Evolutionary conservation across 2,329 filamentous ascomycete genomes (phyloP).

Genomic region (Aspergillus awamori): DNA sequence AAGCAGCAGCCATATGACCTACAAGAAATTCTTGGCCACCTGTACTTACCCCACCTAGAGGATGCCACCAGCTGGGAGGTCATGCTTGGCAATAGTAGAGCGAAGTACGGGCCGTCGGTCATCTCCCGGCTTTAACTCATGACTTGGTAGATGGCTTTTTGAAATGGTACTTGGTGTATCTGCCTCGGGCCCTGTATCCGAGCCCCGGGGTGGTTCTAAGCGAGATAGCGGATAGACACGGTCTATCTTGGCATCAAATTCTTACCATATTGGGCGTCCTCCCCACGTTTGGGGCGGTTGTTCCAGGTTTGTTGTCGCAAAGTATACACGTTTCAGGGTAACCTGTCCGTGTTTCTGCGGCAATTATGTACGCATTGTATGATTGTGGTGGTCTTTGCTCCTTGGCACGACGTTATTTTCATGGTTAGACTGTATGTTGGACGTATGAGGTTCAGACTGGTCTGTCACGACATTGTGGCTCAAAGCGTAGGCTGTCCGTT

Average conservation of each 20-base stretch:
- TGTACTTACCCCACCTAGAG: background rate
- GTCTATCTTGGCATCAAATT: slow-evolving; percentile 55
- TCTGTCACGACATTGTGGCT: background rate
- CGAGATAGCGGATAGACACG: slow-evolving; percentile 66
- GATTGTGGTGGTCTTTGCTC: background rate
- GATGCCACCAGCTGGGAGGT: background rate
- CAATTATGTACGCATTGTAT: background rate
- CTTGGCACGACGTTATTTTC: background rate
- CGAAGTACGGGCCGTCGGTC: background rate
- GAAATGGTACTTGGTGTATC: background rate
- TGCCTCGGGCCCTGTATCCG: background rate
- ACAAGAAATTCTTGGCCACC: background rate
- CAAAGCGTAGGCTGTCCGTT: background rate
- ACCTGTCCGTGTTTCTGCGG: background rate
- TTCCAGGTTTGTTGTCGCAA: background rate
- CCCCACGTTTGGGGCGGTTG: slow-evolving; percentile 33
- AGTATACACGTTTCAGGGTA: background rate
- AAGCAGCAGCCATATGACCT: background rate
- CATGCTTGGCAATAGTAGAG: background rate
- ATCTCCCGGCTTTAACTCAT: background rate
- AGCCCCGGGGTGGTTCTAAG: slow-evolving; percentile 42
- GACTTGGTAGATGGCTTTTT: no score
- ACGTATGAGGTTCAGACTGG: background rate
- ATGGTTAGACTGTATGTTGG: background rate
- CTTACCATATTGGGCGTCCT: slow-evolving; percentile 55